phyloP scores from a whole-genome alignment of 1,284 basidiomycete genomes.

The Irpex sp. region DNA sequence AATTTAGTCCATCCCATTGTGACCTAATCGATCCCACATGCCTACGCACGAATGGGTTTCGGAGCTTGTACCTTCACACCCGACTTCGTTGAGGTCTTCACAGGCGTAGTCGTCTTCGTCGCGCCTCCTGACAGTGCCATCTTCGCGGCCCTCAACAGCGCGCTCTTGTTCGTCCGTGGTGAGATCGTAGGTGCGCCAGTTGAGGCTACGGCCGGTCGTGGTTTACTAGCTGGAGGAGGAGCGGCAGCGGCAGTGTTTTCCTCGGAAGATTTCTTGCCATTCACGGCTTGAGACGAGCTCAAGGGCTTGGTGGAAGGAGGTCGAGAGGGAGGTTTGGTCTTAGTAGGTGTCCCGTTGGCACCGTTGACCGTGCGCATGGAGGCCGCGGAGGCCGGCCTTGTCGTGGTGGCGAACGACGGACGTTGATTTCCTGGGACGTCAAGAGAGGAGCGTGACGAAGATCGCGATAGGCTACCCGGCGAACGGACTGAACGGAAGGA shows the following conservation, averaged over 20 bases:
- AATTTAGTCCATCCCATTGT: not conserved
- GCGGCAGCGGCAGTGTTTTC: slow-evolving; percentile 12
- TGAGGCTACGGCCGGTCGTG: slow-evolving; percentile 50
- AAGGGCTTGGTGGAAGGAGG: slow-evolving; percentile 11
- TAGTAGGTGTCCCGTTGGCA: not conserved
- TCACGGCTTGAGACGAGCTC: slow-evolving; percentile 1
- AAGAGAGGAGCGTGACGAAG: slow-evolving; percentile 24
- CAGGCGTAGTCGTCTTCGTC: not conserved
- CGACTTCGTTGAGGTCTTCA: slow-evolving; percentile 3
- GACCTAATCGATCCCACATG: not conserved
- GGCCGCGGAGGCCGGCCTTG: slow-evolving; percentile 24
- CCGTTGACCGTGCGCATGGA: slow-evolving; percentile 10
- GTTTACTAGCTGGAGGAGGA: slow-evolving; percentile 16
- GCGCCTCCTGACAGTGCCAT: slow-evolving; percentile 31
- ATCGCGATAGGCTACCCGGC: slow-evolving; percentile 19
- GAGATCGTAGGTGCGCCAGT: slow-evolving; percentile 50
- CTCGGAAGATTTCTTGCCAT: slow-evolving; percentile 15
- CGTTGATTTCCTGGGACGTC: slow-evolving; percentile 19
- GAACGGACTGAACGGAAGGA: slow-evolving; percentile 45
- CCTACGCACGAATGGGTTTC: not conserved
- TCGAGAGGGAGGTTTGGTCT: slow-evolving; percentile 9
- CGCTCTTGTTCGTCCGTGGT: slow-evolving; percentile 72
- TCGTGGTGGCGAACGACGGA: slow-evolving; percentile 9
- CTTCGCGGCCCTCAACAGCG: slow-evolving; percentile 68
- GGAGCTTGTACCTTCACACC: not conserved